These are phyloP conservation scores for Aechmea fasciata DNA, from an alignment of 176 grass and related monocot genomes.

Conservation along the genomic window DNA sequence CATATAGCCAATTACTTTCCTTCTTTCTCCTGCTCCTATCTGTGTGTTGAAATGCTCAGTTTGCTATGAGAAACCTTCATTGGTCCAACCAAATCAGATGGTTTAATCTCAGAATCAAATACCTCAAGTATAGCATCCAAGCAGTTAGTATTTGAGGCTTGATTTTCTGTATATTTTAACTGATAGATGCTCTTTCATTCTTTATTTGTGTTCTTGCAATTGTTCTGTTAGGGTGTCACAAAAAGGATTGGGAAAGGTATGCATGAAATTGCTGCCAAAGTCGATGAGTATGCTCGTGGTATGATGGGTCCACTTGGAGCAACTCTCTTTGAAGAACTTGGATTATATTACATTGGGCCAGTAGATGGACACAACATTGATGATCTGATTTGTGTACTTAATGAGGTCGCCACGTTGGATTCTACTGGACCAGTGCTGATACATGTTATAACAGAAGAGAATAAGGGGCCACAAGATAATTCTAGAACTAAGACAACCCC, in stretches of 20 bases:
- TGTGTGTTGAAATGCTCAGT: conserved; percentile 1
- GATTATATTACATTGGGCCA: conserved; percentile 75
- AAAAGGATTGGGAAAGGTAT: conserved; percentile 77
- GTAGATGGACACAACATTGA: conserved; percentile 70
- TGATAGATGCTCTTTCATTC: background rate
- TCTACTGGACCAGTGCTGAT: conserved; percentile 65
- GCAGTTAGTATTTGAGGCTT: background rate
- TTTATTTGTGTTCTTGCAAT: background rate
- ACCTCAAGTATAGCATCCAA: background rate
- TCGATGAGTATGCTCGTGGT: conserved; percentile 71
- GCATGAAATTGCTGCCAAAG: conserved; percentile 73
- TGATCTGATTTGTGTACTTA: conserved; percentile 71
- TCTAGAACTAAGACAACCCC: conserved; percentile 19
- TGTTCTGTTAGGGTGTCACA: conserved; percentile 38
- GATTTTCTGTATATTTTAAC: background rate
- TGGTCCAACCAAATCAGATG: background rate
- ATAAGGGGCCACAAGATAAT: conserved; percentile 26
- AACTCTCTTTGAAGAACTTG: conserved; percentile 83
- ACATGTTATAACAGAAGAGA: conserved; percentile 54
- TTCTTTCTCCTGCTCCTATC: background rate
- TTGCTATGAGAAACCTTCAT: background rate
- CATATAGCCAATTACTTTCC: background rate
- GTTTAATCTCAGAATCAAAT: background rate
- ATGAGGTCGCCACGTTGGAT: conserved; percentile 50
- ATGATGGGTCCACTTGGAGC: conserved; percentile 71